Percentiles rank a stretch among this genome's conserved stretches.
phyloP scores from a whole-genome alignment of 2,329 filamentous ascomycete species.

The Exophiala oligosperma region DNA sequence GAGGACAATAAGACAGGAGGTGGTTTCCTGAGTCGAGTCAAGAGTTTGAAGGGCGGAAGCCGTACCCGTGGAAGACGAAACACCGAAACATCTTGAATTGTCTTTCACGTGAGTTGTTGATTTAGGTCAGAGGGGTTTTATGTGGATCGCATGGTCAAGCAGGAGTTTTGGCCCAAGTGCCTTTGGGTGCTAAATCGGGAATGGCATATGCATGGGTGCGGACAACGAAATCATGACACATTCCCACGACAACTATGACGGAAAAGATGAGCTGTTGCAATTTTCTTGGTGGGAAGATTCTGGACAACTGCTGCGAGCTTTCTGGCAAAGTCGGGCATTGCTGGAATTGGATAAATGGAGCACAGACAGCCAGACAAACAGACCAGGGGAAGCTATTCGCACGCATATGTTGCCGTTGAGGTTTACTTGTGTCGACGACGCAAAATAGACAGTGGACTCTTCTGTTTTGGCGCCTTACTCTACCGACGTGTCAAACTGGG shows the following conservation, averaged over 20 bases:
- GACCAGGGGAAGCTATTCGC: too few species aligned
- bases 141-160: neutral
- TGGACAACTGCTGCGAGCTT: neutral
- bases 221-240: slow-evolving; percentile 3
- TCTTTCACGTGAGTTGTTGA: too few species aligned
- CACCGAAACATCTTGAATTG: slow-evolving; percentile 14
- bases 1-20: slow-evolving; percentile 49
- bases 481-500: too few species aligned
- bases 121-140: neutral
- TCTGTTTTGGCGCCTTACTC: too few species aligned
- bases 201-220: neutral
- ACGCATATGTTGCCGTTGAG: too few species aligned
- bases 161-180: neutral
- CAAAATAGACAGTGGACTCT: too few species aligned
- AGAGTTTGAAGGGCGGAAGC: slow-evolving; percentile 72
- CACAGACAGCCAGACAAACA: too few species aligned
- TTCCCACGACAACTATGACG: slow-evolving; percentile 3
- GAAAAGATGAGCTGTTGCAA: neutral
- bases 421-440: too few species aligned
- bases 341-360: neutral
- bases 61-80: slow-evolving; percentile 41
- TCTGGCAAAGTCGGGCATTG: neutral
- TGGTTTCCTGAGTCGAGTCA: slow-evolving; percentile 76
- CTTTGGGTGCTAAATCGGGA: neutral
- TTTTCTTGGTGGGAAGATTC: neutral